Base-by-base conservation (phyloP, 441 rosid species). In the Croton laevigatus region DNA sequence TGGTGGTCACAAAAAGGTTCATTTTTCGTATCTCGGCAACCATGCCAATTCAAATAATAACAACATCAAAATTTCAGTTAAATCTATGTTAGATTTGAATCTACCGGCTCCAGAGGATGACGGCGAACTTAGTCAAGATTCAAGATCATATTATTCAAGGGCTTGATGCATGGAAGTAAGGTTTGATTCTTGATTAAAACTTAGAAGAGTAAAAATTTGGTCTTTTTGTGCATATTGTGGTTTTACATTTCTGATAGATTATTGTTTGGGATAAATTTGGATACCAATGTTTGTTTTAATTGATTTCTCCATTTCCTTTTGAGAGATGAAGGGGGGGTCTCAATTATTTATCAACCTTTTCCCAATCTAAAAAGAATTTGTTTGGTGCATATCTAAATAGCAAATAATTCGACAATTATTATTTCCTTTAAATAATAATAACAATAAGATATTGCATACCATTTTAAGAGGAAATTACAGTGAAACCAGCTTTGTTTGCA, bases 1-100 rank as follows among this genome's bases (percentile, higher is more conserved):
- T 2, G 88, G 88, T 14, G 90, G 92, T 0, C 87, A 88, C 70
- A 88, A 88, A 71, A 86, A 84, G 67, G 76, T 79, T 44, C 90
- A 88, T 59, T 70, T 79, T 46, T 63, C 78, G 23, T 73, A 71
- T 62, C 27, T 79, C n/a, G 59, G 70, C 10, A 37, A 61, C 17
- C 44, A 13, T 42, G n/a, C 20, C 7, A 27, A 9, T 42, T 34
- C 53, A 6, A 17, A 22, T 59, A 45, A 14, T 67, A 19, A 13
- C 17, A 52, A 27, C 32, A 27, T 27, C 32, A 27, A 54, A 32
- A 13, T 65, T 44, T n/a, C 23, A 45, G 16, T 54, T 49, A 70
- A 70, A 70, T 61, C 60, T 16, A 16, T 72, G 46, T 53, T 81
- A 20, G 79, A 81, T 79, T 77, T 81, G 66, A 81, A 81, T 46